phyloP scores from a whole-genome alignment of 352 stramenopile species.

The Phytophthora capsici region DNA sequence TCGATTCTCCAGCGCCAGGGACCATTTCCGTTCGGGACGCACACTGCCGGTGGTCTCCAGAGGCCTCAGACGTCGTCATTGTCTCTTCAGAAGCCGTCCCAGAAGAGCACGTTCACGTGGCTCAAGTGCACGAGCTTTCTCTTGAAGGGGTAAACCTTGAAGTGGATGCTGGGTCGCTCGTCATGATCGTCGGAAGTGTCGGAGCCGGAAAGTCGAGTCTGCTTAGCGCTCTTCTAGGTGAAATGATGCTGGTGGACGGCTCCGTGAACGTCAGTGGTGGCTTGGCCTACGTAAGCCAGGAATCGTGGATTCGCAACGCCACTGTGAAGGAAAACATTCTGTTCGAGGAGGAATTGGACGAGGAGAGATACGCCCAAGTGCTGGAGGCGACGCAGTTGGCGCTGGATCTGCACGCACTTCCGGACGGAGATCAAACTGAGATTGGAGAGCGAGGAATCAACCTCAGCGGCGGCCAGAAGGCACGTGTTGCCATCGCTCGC shows the following conservation, averaged over 20 bases:
- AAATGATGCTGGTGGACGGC: constrained; percentile 48
- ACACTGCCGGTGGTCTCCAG: constrained; percentile 33
- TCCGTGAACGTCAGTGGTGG: constrained; percentile 34
- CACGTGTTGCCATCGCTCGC: constrained; percentile 83
- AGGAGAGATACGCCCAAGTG: constrained; percentile 45
- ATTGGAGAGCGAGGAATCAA: constrained; percentile 97
- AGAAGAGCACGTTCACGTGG: constrained; percentile 1
- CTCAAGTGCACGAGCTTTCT: constrained; percentile 22
- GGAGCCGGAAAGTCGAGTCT: constrained; percentile 65
- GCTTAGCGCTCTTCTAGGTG: constrained; percentile 53
- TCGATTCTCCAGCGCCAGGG: background rate
- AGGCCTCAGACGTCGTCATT: constrained; percentile 29
- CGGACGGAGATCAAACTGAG: constrained; percentile 91
- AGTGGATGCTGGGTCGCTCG: constrained; percentile 60
- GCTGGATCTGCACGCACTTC: constrained; percentile 86
- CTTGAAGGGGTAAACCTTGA: constrained; percentile 60
- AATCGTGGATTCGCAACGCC: constrained; percentile 93
- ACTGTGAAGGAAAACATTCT: constrained; percentile 85
- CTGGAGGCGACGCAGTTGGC: constrained; percentile 82
- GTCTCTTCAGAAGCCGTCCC: constrained; percentile 12
- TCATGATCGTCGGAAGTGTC: constrained; percentile 63
- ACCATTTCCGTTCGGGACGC: constrained; percentile 25
- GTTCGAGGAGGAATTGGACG: constrained; percentile 38
- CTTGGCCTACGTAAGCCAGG: constrained; percentile 90
- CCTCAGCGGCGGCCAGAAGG: constrained; percentile 93